Percentiles rank a stretch among this genome's conserved stretches.
Conservation (phyloP, 257 asterid genomes). For the Solanum sitiens region DNA sequence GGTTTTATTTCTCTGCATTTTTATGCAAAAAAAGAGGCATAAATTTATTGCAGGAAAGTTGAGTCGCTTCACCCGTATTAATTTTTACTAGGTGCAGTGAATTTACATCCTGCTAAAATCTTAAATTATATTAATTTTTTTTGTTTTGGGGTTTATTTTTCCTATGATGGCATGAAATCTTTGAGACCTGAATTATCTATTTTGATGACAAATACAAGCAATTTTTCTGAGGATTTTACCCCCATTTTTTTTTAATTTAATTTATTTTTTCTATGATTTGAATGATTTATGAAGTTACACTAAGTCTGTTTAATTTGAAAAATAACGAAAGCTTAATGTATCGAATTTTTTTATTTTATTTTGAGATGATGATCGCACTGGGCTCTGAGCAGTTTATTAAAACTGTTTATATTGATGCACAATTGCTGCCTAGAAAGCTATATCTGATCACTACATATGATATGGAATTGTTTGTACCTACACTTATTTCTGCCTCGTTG, state of each 20-base stretch:
- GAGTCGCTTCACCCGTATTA: slow-evolving; percentile 72
- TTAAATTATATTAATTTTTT: not conserved
- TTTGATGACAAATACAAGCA: slow-evolving; percentile 78
- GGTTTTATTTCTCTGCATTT: not conserved
- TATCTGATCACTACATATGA: slow-evolving; percentile 33
- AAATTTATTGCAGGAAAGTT: slow-evolving; percentile 41
- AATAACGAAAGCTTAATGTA: not conserved
- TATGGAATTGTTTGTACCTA: too few relatives aligned
- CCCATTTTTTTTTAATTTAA: not conserved
- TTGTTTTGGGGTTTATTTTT: not conserved
- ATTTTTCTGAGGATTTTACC: slow-evolving; percentile 49
- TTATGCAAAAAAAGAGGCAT: slow-evolving; percentile 11
- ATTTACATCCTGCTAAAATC: slow-evolving; percentile 36
- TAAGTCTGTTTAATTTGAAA: fast-evolving
- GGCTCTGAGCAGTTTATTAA: slow-evolving; percentile 75
- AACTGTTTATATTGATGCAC: slow-evolving; percentile 47
- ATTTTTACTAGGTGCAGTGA: slow-evolving; percentile 37
- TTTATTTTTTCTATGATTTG: not conserved
- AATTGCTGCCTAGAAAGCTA: slow-evolving; percentile 96
- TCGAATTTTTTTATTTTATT: not conserved
- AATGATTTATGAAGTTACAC: not conserved
- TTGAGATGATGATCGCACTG: slow-evolving; percentile 92
- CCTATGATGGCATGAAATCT: slow-evolving; percentile 89
- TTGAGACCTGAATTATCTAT: slow-evolving; percentile 87
- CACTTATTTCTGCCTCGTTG: too few relatives aligned